Percentiles rank a stretch among this genome's conserved stretches.
These are phyloP conservation scores for Nymphaea thermarum DNA, from an alignment of 164 flowering plant genomes.

Conservation along the genomic window DNA sequence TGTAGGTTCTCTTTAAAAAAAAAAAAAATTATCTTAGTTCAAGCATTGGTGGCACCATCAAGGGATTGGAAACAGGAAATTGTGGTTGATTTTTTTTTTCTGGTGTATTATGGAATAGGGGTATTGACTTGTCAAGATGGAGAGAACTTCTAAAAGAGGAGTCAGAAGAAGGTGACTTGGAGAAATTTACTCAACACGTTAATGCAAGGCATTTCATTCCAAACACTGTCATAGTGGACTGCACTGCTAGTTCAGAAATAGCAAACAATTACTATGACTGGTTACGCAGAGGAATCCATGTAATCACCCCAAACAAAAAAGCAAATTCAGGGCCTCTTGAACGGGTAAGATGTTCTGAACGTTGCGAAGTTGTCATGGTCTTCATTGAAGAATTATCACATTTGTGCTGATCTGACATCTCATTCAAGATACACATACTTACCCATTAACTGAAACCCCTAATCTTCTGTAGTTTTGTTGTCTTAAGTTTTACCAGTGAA, in stretches of 20 bases:
- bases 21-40: too few species aligned
- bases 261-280: constrained; percentile 75
- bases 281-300: constrained; percentile 87
- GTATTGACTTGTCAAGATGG: constrained; percentile 74
- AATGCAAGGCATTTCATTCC: constrained; percentile 89
- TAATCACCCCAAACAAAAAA: constrained; percentile 91
- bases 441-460: not conserved
- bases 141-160: constrained; percentile 50
- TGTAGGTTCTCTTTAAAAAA: too few species aligned
- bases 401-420: not conserved
- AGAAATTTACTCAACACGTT: constrained; percentile 69
- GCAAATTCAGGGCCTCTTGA: constrained; percentile 99
- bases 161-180: constrained; percentile 70
- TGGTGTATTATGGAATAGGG: constrained; percentile 24
- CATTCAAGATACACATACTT: not conserved
- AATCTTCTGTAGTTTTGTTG: not conserved
- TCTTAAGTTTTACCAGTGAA: not conserved
- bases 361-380: not conserved
- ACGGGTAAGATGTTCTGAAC: constrained; percentile 36
- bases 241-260: constrained; percentile 69
- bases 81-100: not conserved
- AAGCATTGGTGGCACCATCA: not conserved
- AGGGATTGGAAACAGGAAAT: not conserved
- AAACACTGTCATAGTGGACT: constrained; percentile 81
- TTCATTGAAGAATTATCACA: not conserved